Evolutionary conservation across 2,329 filamentous ascomycete species (phyloP).

Genomic region (Verticillium tricorpus): DNA sequence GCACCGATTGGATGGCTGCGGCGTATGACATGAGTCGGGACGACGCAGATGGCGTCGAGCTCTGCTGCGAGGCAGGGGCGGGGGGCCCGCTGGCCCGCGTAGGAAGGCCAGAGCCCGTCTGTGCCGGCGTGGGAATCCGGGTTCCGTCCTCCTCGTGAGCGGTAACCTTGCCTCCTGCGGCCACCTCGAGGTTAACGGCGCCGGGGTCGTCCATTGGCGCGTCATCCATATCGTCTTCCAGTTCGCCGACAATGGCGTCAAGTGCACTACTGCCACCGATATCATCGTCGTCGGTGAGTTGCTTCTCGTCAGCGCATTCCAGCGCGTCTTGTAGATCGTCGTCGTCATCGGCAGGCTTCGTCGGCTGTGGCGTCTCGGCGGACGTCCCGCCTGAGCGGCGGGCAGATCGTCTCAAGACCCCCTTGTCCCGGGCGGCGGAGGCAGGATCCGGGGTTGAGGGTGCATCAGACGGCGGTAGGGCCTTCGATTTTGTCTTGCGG

Average conservation of each 20-base stretch:
- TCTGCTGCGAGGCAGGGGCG: slow-evolving; percentile 33
- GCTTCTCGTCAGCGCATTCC: slow-evolving; percentile 91
- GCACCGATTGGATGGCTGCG: slow-evolving; percentile 71
- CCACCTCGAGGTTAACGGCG: slow-evolving; percentile 88
- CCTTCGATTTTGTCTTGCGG: slow-evolving; percentile 43
- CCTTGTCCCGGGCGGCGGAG: slow-evolving; percentile 53
- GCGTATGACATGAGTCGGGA: slow-evolving; percentile 72
- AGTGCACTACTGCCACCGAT: slow-evolving; percentile 63
- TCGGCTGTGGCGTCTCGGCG: slow-evolving; percentile 45
- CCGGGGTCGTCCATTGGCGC: slow-evolving; percentile 70
- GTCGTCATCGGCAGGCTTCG: slow-evolving; percentile 50
- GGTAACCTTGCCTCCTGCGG: slow-evolving; percentile 79
- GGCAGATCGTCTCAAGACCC: slow-evolving; percentile 55
- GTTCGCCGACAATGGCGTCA: slow-evolving; percentile 83
- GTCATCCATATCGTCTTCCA: slow-evolving; percentile 80
- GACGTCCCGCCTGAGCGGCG: slow-evolving; percentile 50
- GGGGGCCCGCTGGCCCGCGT: slow-evolving; percentile 35
- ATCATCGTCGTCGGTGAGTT: slow-evolving; percentile 68
- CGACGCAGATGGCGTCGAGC: slow-evolving; percentile 49
- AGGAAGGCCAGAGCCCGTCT: slow-evolving; percentile 35
- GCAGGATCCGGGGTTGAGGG: slow-evolving; percentile 39
- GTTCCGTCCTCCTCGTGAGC: slow-evolving; percentile 91
- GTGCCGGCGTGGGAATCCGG: slow-evolving; percentile 75
- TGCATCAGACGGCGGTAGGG: slow-evolving; percentile 32
- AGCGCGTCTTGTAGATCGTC: slow-evolving; percentile 66